These are phyloP conservation scores for Ambrosiella xylebori DNA, from an alignment of 2,329 filamentous ascomycete genomes.

Conservation along the genomic window DNA sequence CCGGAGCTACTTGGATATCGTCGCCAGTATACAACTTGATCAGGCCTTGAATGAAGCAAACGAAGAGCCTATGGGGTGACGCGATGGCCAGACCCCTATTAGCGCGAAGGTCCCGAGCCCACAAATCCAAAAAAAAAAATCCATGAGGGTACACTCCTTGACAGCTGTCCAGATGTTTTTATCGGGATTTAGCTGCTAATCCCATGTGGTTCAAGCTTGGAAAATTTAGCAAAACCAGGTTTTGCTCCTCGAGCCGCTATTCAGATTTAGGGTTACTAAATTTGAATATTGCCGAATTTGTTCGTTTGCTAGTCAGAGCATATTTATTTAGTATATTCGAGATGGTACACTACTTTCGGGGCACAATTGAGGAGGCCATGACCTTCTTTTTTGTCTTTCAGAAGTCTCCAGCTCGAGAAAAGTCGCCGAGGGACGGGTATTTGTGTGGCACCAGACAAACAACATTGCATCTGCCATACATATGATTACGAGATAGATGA, in stretches of 20 bases:
- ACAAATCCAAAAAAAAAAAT: background rate
- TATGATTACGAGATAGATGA: too few species aligned
- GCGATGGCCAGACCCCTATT: background rate
- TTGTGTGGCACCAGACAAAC: background rate
- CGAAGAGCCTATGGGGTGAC: background rate
- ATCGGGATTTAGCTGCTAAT: background rate
- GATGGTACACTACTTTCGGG: background rate
- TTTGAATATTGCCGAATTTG: too few species aligned
- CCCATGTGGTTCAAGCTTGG: too few species aligned
- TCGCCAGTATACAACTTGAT: background rate
- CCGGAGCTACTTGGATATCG: background rate
- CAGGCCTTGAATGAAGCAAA: background rate
- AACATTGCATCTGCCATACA: too few species aligned
- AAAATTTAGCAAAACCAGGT: too few species aligned
- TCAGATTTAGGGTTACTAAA: too few species aligned
- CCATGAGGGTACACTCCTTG: background rate
- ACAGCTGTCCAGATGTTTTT: background rate
- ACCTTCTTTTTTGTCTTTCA: background rate
- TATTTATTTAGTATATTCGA: background rate
- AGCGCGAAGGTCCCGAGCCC: background rate
- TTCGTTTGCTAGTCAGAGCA: too few species aligned
- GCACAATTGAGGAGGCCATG: background rate
- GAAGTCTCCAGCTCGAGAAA: slow-evolving; percentile 4
- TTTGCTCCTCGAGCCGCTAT: too few species aligned
- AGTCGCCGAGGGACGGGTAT: slow-evolving; percentile 4